Conservation (phyloP, 805 yeast genomes). For the Barnettozyma vustinii region DNA sequence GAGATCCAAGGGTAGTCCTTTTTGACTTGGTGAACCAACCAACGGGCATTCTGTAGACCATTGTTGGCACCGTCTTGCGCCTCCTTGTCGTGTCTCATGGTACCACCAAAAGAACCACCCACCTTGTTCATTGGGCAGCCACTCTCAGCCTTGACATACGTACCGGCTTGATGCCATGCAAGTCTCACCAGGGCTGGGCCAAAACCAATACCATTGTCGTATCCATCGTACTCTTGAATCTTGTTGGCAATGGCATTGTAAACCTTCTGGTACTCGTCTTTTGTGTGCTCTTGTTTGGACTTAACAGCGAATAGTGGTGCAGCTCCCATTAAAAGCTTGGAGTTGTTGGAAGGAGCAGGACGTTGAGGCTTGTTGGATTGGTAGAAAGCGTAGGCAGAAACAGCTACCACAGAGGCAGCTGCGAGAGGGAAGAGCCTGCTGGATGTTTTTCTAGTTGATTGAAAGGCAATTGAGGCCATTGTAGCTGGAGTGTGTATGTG, state of each 20-base stretch:
- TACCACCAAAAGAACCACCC: conserved; percentile 72
- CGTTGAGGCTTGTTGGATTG: conserved; percentile 1
- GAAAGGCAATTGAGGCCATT: conserved; percentile 9
- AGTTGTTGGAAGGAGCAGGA: not conserved
- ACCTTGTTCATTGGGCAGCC: conserved; percentile 23
- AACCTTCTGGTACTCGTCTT: conserved; percentile 54
- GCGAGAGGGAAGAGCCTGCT: conserved; percentile 4
- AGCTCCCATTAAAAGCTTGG: conserved; percentile 1
- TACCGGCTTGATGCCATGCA: conserved; percentile 88
- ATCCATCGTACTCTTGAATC: conserved; percentile 49
- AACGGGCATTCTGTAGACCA: conserved; percentile 46
- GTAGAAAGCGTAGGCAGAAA: conserved; percentile 4
- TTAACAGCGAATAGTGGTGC: conserved; percentile 6
- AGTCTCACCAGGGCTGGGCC: conserved; percentile 77
- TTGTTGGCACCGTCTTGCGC: conserved; percentile 47
- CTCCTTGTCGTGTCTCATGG: conserved; percentile 52
- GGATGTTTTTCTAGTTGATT: not conserved
- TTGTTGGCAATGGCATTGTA: conserved; percentile 70
- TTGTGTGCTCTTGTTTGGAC: conserved; percentile 8
- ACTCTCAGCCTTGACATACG: conserved; percentile 48
- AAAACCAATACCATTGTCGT: conserved; percentile 62
- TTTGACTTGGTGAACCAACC: conserved; percentile 50
- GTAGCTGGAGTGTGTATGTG: not conserved
- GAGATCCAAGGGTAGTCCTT: conserved; percentile 63
- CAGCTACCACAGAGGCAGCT: conserved; percentile 2